Base-by-base conservation (phyloP, 1,139 yeast species). In the Candida dubliniensis region DNA sequence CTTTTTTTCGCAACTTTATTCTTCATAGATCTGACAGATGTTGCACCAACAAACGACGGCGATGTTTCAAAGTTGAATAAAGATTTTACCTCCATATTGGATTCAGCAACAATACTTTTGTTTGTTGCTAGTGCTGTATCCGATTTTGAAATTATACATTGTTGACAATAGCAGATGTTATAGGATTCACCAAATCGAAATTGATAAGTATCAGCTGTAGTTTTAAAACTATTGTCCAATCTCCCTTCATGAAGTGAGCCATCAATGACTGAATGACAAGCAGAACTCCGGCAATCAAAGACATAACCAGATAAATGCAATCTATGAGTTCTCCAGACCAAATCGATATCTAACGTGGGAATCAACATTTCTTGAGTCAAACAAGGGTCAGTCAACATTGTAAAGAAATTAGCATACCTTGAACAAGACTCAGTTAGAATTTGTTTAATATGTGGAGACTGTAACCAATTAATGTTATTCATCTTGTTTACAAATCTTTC, bases 271-370 rank as follows among this genome's bases (percentile, higher is more conserved):
- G 38, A 39, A 2, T 49, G 51, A 12, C 49, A 44, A 4, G 31
- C n/a, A 5, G 29, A 39, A 8, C 36, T 35, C 23, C 45, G 40
- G 36, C 65, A 61, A 40, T 57, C 60, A 2, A 50, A 40, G 36
- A 57, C 55, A 49, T 71, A 70, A 23, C 50, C 50, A 12, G 37
- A 42, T 34, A 63, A 58, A 2, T 58, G 52, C 30, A 71, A 54
- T 46, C 64, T 72, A 47, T 70, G 74, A 10, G 75, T 69, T 44
- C 66, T 73, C 76, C 76, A 70, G 1, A 66, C 55, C 36, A 71
- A 54, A 46, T 70, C 75, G 32, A 71, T 62, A 44, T 71, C 76
- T 42, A 69, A 54, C 1, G 76, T 67, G 0, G 76, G 75, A 1
- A 69, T 66, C 18, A 63, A 52, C 40, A 57, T 49, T 10, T 32